Evolutionary conservation across 768 basidiomycete genomes (phyloP).

Genomic region (Rhodotorula taiwanensis): DNA sequence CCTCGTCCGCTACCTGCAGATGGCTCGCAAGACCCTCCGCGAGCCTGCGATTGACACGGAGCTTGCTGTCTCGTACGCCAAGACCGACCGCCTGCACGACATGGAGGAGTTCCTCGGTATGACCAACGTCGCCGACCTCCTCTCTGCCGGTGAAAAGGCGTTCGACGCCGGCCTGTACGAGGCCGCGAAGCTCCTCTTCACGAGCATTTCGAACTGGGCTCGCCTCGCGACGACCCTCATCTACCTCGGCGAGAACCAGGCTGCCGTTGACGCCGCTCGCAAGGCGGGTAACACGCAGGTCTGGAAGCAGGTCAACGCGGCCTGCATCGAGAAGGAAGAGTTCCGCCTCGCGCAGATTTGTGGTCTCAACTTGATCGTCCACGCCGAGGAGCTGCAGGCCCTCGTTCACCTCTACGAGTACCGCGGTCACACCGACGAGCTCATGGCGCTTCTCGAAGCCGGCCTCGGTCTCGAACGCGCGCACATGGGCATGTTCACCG

Average conservation of each 20-base stretch:
- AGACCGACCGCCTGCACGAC: slow-evolving; percentile 79
- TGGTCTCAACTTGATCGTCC: slow-evolving; percentile 94
- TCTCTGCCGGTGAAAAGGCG: slow-evolving; percentile 97
- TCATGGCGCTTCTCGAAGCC: slow-evolving; percentile 83
- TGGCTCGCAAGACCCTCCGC: slow-evolving; percentile 93
- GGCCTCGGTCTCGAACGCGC: slow-evolving; percentile 94
- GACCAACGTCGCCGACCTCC: slow-evolving; percentile 96
- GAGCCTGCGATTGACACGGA: slow-evolving; percentile 98
- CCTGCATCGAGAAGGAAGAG: slow-evolving; percentile 94
- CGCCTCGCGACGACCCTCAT: slow-evolving; percentile 95
- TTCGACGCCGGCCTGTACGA: slow-evolving; percentile 98
- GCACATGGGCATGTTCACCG: slow-evolving; percentile 98
- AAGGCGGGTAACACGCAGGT: slow-evolving; percentile 99
- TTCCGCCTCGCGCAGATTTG: slow-evolving; percentile 98
- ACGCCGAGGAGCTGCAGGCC: slow-evolving; percentile 54
- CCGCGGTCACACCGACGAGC: slow-evolving; percentile 88
- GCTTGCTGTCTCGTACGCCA: slow-evolving; percentile 94
- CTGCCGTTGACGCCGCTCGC: slow-evolving; percentile 96
- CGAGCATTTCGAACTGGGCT: slow-evolving; percentile 98
- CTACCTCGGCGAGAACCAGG: slow-evolving; percentile 95
- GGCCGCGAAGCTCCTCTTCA: slow-evolving; percentile 89
- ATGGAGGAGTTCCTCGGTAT: slow-evolving; percentile 99
- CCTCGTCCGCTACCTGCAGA: slow-evolving; percentile 92
- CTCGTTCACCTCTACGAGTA: slow-evolving; percentile 78
- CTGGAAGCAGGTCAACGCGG: slow-evolving; percentile 99